A percentile compares a stretch with the other conserved stretches of the same genome.
Conservation (phyloP, 345 rosid species). For the Aquilaria yunnanensis region DNA sequence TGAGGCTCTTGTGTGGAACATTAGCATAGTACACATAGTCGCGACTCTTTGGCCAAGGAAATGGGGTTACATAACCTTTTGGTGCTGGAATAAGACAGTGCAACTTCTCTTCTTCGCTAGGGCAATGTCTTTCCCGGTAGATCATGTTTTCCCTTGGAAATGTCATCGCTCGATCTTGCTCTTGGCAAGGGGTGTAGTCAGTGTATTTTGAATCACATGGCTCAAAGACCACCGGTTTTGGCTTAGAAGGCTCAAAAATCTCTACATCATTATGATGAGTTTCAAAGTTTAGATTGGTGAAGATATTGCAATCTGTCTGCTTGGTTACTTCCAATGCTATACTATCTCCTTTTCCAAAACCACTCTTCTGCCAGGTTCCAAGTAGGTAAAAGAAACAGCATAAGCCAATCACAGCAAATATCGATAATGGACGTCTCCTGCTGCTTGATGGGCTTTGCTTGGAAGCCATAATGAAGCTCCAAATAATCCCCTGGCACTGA, state of each 20-base stretch:
- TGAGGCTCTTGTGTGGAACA: conserved; percentile 85
- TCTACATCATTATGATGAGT: conserved; percentile 67
- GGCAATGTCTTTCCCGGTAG: conserved; percentile 95
- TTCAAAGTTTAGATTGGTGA: conserved; percentile 61
- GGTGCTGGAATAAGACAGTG: conserved; percentile 91
- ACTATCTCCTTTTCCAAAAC: conserved; percentile 85
- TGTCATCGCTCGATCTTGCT: conserved; percentile 85
- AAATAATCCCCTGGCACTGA: too few species aligned
- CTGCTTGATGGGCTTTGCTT: conserved; percentile 47
- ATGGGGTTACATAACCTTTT: conserved; percentile 80
- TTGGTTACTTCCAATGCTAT: conserved; percentile 62
- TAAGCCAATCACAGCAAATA: conserved; percentile 66
- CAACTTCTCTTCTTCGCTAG: conserved; percentile 68
- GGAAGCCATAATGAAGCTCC: conserved; percentile 39
- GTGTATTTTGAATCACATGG: conserved; percentile 70
- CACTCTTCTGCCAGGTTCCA: conserved; percentile 97
- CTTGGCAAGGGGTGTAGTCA: conserved; percentile 97
- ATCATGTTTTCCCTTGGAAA: conserved; percentile 94
- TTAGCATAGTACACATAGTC: conserved; percentile 90
- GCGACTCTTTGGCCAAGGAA: conserved; percentile 95
- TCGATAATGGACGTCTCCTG: conserved; percentile 52
- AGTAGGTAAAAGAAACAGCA: conserved; percentile 88
- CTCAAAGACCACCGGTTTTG: conserved; percentile 45
- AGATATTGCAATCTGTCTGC: conserved; percentile 57
- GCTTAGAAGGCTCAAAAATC: conserved; percentile 44